Percentiles rank a stretch among this genome's conserved stretches.
Conservation (phyloP, 192 early-diverging fungal genomes). For the Podochytrium sp. region DNA sequence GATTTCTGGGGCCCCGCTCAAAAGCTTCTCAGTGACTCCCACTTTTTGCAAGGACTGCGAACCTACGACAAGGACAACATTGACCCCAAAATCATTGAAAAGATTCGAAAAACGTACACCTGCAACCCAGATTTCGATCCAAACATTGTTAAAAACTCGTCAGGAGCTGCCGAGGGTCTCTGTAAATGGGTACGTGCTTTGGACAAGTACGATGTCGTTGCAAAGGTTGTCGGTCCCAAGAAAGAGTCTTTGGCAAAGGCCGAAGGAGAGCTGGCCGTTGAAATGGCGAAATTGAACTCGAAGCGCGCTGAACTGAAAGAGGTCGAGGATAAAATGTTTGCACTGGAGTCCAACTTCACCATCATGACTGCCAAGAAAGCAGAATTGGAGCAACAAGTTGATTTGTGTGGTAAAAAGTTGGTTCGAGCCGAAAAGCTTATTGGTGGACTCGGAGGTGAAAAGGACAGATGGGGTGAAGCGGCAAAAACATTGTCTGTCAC, state of each 20-base stretch:
- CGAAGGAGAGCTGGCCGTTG: slow-evolving; percentile 57
- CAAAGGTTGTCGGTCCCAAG: slow-evolving; percentile 63
- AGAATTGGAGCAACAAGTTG: slow-evolving; percentile 62
- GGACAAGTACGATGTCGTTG: slow-evolving; percentile 66
- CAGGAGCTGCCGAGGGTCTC: slow-evolving; percentile 58
- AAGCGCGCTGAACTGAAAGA: slow-evolving; percentile 63
- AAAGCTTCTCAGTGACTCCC: slow-evolving; percentile 57
- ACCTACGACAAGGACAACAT: slow-evolving; percentile 68
- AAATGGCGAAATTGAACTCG: slow-evolving; percentile 60
- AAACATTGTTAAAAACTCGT: slow-evolving; percentile 65
- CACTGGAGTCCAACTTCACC: slow-evolving; percentile 54
- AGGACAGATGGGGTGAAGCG: slow-evolving; percentile 64
- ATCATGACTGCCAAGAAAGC: slow-evolving; percentile 61
- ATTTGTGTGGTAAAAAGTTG: slow-evolving; percentile 57
- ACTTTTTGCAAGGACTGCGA: slow-evolving; percentile 56
- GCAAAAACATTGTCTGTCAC: slow-evolving; percentile 44
- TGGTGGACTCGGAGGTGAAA: slow-evolving; percentile 61
- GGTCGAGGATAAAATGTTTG: slow-evolving; percentile 65
- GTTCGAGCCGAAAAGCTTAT: slow-evolving; percentile 64
- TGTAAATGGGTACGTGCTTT: slow-evolving; percentile 64
- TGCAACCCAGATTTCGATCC: slow-evolving; percentile 70
- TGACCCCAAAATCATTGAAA: slow-evolving; percentile 60
- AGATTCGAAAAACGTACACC: slow-evolving; percentile 60
- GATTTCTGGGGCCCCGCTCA: slow-evolving; percentile 64
- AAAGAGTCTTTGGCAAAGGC: slow-evolving; percentile 62